Conservation (phyloP, 2,329 filamentous ascomycete species). For the Zymoseptoria ardabiliae region DNA sequence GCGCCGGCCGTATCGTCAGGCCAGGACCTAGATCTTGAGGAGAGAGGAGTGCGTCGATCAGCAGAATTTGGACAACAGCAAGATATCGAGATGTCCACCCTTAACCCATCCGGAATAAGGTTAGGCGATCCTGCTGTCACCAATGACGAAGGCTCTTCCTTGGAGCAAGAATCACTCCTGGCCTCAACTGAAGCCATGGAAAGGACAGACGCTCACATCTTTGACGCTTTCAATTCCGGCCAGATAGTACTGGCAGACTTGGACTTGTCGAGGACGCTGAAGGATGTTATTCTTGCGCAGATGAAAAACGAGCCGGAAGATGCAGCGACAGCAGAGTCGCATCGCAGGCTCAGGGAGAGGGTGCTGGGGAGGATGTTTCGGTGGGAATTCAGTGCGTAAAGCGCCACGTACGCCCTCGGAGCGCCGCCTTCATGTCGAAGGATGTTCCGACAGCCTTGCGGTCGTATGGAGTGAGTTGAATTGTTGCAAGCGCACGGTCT, state of each 20-base stretch:
- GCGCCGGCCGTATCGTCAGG: conserved; percentile 8
- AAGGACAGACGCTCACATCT: conserved; percentile 28
- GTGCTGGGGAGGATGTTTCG: conserved; percentile 6
- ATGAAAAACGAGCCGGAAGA: neutral
- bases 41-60: conserved; percentile 45
- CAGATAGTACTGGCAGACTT: conserved; percentile 42
- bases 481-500: too few relatives aligned
- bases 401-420: too few relatives aligned
- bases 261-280: conserved; percentile 34
- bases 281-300: conserved; percentile 23
- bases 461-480: too few relatives aligned
- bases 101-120: conserved; percentile 21
- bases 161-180: conserved; percentile 14
- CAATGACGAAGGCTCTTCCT: conserved; percentile 7
- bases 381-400: conserved; percentile 3
- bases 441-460: too few relatives aligned
- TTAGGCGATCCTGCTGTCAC: conserved; percentile 1
- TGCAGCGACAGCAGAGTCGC: neutral
- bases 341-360: conserved; percentile 12
- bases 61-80: conserved; percentile 30
- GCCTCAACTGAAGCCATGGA: conserved; percentile 13
- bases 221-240: conserved; percentile 41
- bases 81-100: conserved; percentile 36
- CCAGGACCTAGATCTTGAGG: conserved; percentile 55
- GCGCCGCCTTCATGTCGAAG: too few relatives aligned